Conservation (phyloP, 495 filamentous ascomycete species). For the Cryomyces antarcticus region DNA sequence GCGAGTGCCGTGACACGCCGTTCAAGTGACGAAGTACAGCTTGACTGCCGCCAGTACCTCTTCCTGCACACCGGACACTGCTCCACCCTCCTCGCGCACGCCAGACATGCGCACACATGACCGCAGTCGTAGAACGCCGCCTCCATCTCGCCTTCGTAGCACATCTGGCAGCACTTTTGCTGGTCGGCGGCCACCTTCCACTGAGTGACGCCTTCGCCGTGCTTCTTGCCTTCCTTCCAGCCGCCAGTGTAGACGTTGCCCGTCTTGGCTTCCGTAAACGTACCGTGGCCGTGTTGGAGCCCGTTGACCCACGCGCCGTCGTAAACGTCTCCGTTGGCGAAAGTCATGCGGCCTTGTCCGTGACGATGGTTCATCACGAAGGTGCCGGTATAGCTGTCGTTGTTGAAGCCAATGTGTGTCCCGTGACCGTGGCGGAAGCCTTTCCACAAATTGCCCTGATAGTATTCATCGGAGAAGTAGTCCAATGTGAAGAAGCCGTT, state of each 20-base stretch:
- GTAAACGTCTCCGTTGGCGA: constrained; percentile 42
- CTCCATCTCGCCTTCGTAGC: constrained; percentile 41
- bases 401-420: constrained; percentile 31
- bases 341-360: constrained; percentile 34
- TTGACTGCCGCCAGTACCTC: constrained; percentile 36
- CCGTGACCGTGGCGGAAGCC: constrained; percentile 19
- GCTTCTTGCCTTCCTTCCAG: constrained; percentile 39
- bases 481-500: constrained; percentile 11
- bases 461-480: constrained; percentile 16
- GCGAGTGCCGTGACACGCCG: too few relatives aligned
- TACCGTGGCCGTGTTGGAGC: constrained; percentile 37
- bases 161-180: constrained; percentile 40
- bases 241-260: constrained; percentile 45
- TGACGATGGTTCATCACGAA: constrained; percentile 30
- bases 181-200: constrained; percentile 45
- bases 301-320: constrained; percentile 36
- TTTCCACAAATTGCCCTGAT: constrained; percentile 12
- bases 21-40: constrained; percentile 17
- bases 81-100: constrained; percentile 41
- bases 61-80: constrained; percentile 44
- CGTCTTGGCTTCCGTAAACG: constrained; percentile 33
- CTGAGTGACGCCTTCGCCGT: constrained; percentile 41
- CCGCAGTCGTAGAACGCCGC: constrained; percentile 46
- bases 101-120: constrained; percentile 42
- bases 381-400: constrained; percentile 33